Percentiles rank a stretch among this genome's conserved stretches.
Conservation (phyloP, 2,329 filamentous ascomycete genomes). For the Fusarium dlaminii region DNA sequence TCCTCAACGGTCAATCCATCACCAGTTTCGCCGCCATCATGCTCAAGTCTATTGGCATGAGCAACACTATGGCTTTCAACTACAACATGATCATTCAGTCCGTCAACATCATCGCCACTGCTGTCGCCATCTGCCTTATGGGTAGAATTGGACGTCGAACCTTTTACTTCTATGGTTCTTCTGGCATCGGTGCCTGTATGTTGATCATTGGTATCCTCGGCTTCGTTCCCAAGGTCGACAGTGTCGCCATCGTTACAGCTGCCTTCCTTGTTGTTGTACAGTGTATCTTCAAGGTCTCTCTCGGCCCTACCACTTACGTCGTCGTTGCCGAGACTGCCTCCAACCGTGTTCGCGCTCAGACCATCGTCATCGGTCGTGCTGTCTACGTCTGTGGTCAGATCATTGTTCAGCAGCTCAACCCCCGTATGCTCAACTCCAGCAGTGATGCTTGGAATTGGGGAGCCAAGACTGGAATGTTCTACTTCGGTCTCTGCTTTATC, state of each 20-base stretch:
- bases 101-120: slow-evolving; percentile 54
- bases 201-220: slow-evolving; percentile 54
- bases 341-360: slow-evolving; percentile 57
- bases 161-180: slow-evolving; percentile 53
- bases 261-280: slow-evolving; percentile 57
- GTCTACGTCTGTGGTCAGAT: slow-evolving; percentile 54
- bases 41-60: slow-evolving; percentile 61
- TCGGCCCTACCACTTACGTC: slow-evolving; percentile 77
- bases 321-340: slow-evolving; percentile 69
- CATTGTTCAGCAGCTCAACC: slow-evolving; percentile 52
- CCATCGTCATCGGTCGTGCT: slow-evolving; percentile 56
- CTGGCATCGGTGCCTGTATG: slow-evolving; percentile 51
- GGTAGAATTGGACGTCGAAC: slow-evolving; percentile 51
- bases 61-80: slow-evolving; percentile 53
- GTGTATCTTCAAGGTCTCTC: slow-evolving; percentile 57
- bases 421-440: slow-evolving; percentile 57
- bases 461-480: slow-evolving; percentile 59
- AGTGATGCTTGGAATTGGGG: slow-evolving; percentile 55
- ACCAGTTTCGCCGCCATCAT: slow-evolving; percentile 63
- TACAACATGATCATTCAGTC: slow-evolving; percentile 60
- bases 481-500: slow-evolving; percentile 54
- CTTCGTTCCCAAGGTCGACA: slow-evolving; percentile 39
- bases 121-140: slow-evolving; percentile 52
- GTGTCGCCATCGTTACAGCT: slow-evolving; percentile 42
- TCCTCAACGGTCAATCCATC: slow-evolving; percentile 56